A percentile compares a stretch with the other conserved stretches of the same genome.
Evolutionary conservation across 1,139 yeast species (phyloP).

Genomic region (Diutina mesorugosa): DNA sequence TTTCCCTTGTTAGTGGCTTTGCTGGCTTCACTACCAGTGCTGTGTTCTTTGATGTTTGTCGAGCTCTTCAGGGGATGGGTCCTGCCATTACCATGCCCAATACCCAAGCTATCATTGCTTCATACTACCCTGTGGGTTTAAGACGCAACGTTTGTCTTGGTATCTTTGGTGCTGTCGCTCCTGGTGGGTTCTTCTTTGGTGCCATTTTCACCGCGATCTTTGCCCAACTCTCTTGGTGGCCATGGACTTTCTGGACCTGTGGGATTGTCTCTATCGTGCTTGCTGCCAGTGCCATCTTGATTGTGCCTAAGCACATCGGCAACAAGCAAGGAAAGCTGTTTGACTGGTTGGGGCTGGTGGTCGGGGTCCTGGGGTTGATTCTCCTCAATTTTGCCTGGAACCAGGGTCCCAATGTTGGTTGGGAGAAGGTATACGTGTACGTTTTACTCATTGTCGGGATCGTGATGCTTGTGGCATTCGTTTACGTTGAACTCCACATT

Average conservation of each 20-base stretch:
- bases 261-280: slow-evolving; percentile 22
- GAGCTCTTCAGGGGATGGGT: slow-evolving; percentile 52
- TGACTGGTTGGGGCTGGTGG: slow-evolving; percentile 34
- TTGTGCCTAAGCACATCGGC: slow-evolving; percentile 29
- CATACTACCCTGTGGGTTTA: slow-evolving; percentile 32
- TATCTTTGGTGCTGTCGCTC: slow-evolving; percentile 46
- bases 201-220: slow-evolving; percentile 33
- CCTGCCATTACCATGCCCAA: slow-evolving; percentile 47
- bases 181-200: slow-evolving; percentile 42
- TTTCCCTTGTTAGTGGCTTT: slow-evolving; percentile 41
- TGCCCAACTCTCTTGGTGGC: slow-evolving; percentile 36
- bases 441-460: slow-evolving; percentile 36
- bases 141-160: slow-evolving; percentile 31
- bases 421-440: slow-evolving; percentile 38
- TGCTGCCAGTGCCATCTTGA: slow-evolving; percentile 17
- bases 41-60: slow-evolving; percentile 34
- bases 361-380: slow-evolving; percentile 20
- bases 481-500: slow-evolving; percentile 16
- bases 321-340: slow-evolving; percentile 14
- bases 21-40: slow-evolving; percentile 26
- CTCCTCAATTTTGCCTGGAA: slow-evolving; percentile 4
- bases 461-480: slow-evolving; percentile 20
- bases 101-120: slow-evolving; percentile 41
- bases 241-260: slow-evolving; percentile 41
- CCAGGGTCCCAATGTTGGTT: slow-evolving; percentile 17